Percentiles rank a stretch among this genome's conserved stretches.
Conservation (phyloP, 768 basidiomycete species). For the Pleurotus giganteus region DNA sequence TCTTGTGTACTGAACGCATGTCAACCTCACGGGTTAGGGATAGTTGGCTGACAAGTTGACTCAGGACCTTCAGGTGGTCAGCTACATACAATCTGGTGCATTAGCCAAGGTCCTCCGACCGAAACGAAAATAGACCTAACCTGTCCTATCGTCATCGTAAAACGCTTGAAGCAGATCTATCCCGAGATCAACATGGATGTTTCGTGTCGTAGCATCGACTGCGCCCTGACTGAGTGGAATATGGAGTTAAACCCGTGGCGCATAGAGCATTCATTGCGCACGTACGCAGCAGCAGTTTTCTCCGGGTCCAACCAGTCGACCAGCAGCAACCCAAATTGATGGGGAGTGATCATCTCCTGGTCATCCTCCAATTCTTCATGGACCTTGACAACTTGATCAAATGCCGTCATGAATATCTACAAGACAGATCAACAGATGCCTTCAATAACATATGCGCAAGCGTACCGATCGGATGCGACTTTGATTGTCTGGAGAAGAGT, state of each 20-base stretch:
- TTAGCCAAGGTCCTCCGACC: not conserved
- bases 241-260: constrained; percentile 8
- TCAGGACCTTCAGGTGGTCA: constrained; percentile 61
- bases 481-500: constrained; percentile 81
- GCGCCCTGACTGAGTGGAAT: constrained; percentile 13
- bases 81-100: constrained; percentile 29
- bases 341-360: constrained; percentile 68
- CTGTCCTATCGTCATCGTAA: constrained; percentile 45
- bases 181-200: constrained; percentile 57
- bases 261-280: not conserved
- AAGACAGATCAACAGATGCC: not conserved
- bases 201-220: constrained; percentile 17
- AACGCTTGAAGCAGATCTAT: constrained; percentile 49
- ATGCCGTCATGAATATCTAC: constrained; percentile 74
- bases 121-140: constrained; percentile 21
- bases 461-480: constrained; percentile 51
- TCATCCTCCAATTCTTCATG: constrained; percentile 68
- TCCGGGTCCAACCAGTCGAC: constrained; percentile 88
- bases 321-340: constrained; percentile 76
- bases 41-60: constrained; percentile 62
- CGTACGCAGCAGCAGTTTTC: constrained; percentile 54
- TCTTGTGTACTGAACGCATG: constrained; percentile 37
- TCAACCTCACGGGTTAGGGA: constrained; percentile 42
- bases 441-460: not conserved
- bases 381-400: constrained; percentile 54